These are phyloP conservation scores for Penicillium sp. DNA, from an alignment of 2,329 filamentous ascomycete species.

Conservation along the genomic window DNA sequence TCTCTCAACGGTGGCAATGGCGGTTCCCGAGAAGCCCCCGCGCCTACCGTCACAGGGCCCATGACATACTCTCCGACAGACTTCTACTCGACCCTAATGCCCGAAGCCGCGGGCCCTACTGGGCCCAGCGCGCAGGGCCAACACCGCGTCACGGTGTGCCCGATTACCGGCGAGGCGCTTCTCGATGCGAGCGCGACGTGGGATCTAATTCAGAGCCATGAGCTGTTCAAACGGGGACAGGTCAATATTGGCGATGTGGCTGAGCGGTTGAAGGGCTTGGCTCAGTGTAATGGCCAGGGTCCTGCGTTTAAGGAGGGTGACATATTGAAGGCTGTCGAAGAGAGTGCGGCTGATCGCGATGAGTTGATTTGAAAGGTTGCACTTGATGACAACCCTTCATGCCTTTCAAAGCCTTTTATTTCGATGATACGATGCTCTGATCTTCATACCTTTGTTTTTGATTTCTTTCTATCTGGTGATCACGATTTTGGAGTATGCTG, in stretches of 20 bases:
- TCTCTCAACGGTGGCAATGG: conserved; percentile 43
- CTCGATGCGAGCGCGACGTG: conserved; percentile 79
- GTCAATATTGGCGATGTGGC: conserved; percentile 82
- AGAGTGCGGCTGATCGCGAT: conserved; percentile 77
- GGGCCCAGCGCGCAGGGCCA: conserved; percentile 16
- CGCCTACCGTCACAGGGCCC: conserved; percentile 63
- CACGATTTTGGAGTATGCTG: conserved; percentile 7
- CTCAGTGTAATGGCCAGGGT: conserved; percentile 82
- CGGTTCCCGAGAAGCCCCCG: conserved; percentile 35
- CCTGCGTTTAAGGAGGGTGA: conserved; percentile 82
- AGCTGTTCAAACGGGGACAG: conserved; percentile 72
- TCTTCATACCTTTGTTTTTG: conserved; percentile 4
- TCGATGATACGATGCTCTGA: conserved; percentile 10
- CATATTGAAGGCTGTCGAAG: conserved; percentile 73
- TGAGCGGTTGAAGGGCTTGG: conserved; percentile 71
- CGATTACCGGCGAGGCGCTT: conserved; percentile 66
- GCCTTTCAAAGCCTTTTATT: neutral
- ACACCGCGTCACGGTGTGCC: conserved; percentile 66
- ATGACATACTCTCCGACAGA: conserved; percentile 72
- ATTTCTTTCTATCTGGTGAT: conserved; percentile 2
- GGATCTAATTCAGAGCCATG: conserved; percentile 84
- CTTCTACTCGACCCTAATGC: conserved; percentile 66
- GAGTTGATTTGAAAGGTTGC: conserved; percentile 64
- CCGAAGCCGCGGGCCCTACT: conserved; percentile 36
- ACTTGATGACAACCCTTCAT: neutral